Percentiles rank a stretch among this genome's conserved stretches.
These are phyloP conservation scores for Dalbergia cochinchinensis DNA, from an alignment of 306 rosid species.

Conservation along the genomic window DNA sequence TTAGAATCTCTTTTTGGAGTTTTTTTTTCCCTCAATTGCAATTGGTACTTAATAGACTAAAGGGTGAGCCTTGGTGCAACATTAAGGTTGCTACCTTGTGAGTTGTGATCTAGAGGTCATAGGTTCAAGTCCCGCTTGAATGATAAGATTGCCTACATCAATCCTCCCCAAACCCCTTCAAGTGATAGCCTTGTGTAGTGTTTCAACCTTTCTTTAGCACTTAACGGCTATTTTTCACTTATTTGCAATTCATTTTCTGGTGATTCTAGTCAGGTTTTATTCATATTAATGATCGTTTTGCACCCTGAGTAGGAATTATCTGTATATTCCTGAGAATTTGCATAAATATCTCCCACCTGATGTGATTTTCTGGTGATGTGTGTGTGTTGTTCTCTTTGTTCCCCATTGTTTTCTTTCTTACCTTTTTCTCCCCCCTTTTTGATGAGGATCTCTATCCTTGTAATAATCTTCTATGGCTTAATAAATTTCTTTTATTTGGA, in stretches of 20 bases:
- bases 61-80: too few species aligned
- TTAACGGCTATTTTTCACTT: neutral
- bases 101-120: too few species aligned
- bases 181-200: too few species aligned
- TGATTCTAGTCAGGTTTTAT: neutral
- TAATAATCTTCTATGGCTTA: neutral
- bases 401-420: neutral
- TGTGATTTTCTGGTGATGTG: neutral
- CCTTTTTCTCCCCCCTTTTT: neutral
- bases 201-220: neutral
- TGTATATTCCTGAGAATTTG: neutral
- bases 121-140: too few species aligned
- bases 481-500: neutral
- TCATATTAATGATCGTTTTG: conserved; percentile 1
- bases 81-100: too few species aligned
- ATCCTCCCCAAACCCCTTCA: too few species aligned
- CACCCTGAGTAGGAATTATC: neutral
- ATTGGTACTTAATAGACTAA: too few species aligned
- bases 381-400: neutral
- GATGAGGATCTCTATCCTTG: conserved; percentile 4
- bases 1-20: too few species aligned
- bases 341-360: neutral
- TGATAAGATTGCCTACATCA: too few species aligned
- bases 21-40: too few species aligned
- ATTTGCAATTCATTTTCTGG: conserved; percentile 4